Base-by-base conservation (phyloP, 306 rosid species). In the Crataegus laevigata region DNA sequence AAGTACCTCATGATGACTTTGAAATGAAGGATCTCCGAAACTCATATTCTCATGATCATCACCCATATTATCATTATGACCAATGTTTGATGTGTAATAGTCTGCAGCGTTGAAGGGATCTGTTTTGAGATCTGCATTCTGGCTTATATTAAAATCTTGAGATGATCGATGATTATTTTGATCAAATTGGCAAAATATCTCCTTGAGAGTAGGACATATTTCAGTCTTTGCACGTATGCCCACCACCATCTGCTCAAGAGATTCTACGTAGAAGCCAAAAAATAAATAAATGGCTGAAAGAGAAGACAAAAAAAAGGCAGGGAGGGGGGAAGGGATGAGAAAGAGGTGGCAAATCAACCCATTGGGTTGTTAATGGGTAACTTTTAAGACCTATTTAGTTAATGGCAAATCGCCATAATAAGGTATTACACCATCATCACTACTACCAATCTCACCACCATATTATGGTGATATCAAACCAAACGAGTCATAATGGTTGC, bases 121-220 rank as follows among this genome's bases (percentile, higher is more conserved):
- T 15, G 14, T 42, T 58, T n/a, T 15, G 36, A 59, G 40, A 28
- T 75, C 77, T 69, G 69, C 30, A 52, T 22, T 64, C 29, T 69
- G 80, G 51, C 45, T 8, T 59, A 25, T 55, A 79, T 66, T 24
- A 58, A 45, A 79, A 66, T 47, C 64, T 38, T 63, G 68, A 30
- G 67, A 43, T 51, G 80, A 28, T 52, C n/a, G 19, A 29, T 70
- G 68, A 80, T 71, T 75, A 80, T 71, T 71, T 29, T 64, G 58
- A 40, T 71, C 80, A 63, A 80, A 54, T 24, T 19, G 68, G 74
- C 0, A 47, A 45, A 75, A 21, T 29, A 80, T 69, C 42, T 69
- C 76, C 71, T 25, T 52, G 24, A 75, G 63, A 70, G 73, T 63
- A 10, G 83, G 83, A 75, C 62, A 80, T 60, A 80, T 74, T 61